A percentile compares a stretch with the other conserved stretches of the same genome.
Evolutionary conservation across 805 yeast species (phyloP).

Genomic region (Wickerhamomyces queroliae): DNA sequence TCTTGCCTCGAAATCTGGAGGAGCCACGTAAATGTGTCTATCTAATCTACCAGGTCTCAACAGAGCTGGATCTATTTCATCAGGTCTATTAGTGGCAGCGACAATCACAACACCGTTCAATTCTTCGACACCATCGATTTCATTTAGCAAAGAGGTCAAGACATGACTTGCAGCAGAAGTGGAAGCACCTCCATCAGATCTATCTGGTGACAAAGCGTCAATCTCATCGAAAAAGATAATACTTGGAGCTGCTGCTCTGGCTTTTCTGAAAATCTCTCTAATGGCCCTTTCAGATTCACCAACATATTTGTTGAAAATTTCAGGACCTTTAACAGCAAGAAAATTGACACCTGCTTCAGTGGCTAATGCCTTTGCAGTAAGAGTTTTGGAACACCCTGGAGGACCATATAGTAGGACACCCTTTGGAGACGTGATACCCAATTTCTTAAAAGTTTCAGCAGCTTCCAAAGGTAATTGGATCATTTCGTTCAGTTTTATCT

Average conservation of each 20-base stretch:
- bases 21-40: conserved; percentile 86
- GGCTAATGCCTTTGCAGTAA: conserved; percentile 93
- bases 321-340: conserved; percentile 95
- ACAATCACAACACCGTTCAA: conserved; percentile 88
- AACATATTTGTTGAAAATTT: conserved; percentile 87
- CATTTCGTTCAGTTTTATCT: conserved; percentile 78
- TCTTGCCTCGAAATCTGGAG: conserved; percentile 83
- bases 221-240: conserved; percentile 95
- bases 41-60: conserved; percentile 95
- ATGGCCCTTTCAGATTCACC: conserved; percentile 94
- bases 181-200: conserved; percentile 52
- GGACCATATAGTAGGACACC: conserved; percentile 96
- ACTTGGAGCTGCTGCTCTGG: conserved; percentile 92
- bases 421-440: conserved; percentile 88
- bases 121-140: conserved; percentile 96
- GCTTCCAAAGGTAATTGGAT: conserved; percentile 89
- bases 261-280: conserved; percentile 89
- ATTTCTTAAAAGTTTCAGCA: conserved; percentile 61
- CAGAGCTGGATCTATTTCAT: conserved; percentile 86
- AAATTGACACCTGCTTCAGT: conserved; percentile 93
- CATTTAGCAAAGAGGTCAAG: conserved; percentile 84
- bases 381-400: conserved; percentile 95
- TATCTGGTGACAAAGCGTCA: conserved; percentile 81
- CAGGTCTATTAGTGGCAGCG: conserved; percentile 96
- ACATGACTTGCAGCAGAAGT: conserved; percentile 80